These are phyloP conservation scores for Neopestalotiopsis rosae DNA, from an alignment of 2,329 filamentous ascomycete genomes.

Conservation along the genomic window DNA sequence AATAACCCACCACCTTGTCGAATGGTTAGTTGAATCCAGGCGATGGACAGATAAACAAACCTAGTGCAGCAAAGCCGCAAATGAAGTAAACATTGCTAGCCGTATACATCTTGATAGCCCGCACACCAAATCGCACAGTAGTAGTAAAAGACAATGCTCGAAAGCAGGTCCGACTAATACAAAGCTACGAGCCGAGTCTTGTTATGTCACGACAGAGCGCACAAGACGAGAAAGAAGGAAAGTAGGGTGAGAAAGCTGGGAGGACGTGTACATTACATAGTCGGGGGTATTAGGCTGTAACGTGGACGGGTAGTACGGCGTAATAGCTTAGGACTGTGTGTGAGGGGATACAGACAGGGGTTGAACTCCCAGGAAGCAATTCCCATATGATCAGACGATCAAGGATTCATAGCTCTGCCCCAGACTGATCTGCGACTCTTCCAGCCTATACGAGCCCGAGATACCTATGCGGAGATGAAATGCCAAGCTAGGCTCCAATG, in stretches of 20 bases:
- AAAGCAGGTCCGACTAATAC: not conserved
- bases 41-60: slow-evolving; percentile 38
- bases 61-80: slow-evolving; percentile 67
- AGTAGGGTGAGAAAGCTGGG: not conserved
- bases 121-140: not conserved
- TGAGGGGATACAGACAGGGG: not conserved
- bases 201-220: not conserved
- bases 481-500: not conserved
- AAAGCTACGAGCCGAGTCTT: not conserved
- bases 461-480: not conserved
- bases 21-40: not conserved
- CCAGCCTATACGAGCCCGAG: not conserved
- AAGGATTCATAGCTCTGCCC: not conserved
- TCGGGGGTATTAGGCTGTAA: not conserved
- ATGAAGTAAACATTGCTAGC: slow-evolving; percentile 63
- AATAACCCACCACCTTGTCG: slow-evolving; percentile 70
- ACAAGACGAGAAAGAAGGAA: not conserved
- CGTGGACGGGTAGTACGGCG: not conserved
- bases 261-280: not conserved
- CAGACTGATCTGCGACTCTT: not conserved
- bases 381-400: not conserved
- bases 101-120: slow-evolving; percentile 42
- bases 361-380: not conserved
- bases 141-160: not conserved
- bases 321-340: not conserved